Percentiles rank a stretch among this genome's conserved stretches.
phyloP scores from a whole-genome alignment of 129 eudicot genomes.

The Kitagawia praeruptora region DNA sequence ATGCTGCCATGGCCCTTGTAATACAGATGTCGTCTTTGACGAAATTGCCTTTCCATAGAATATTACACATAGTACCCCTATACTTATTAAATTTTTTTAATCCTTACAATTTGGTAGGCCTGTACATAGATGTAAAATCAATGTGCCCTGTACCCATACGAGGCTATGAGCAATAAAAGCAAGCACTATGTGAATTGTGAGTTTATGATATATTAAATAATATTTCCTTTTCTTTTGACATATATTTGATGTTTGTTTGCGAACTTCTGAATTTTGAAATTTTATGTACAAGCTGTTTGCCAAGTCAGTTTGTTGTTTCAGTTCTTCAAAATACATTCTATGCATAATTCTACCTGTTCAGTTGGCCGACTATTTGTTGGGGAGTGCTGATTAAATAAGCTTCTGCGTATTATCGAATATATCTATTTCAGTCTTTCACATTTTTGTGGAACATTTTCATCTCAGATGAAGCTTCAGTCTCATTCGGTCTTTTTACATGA shows the following conservation, averaged over 20 bases:
- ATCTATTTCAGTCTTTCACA: no score
- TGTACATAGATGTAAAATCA: background rate
- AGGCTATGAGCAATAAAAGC: background rate
- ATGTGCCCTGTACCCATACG: background rate
- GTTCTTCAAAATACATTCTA: background rate
- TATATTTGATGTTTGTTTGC: background rate
- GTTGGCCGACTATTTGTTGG: no score
- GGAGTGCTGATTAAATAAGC: no score
- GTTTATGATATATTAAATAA: background rate
- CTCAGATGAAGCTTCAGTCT: no score
- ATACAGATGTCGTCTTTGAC: slow-evolving; percentile 7
- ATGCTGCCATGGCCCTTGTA: slow-evolving; percentile 20
- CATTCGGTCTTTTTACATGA: no score
- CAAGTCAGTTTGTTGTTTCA: background rate
- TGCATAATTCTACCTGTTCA: no score
- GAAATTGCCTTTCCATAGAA: background rate
- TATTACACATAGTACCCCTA: background rate
- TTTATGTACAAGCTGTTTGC: background rate
- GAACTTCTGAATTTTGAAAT: no score
- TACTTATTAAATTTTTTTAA: background rate
- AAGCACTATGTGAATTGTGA: background rate
- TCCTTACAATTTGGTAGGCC: background rate
- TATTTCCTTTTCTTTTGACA: background rate
- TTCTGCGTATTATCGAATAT: no score
- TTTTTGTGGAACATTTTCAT: no score